Percentiles rank a stretch among this genome's conserved stretches.
These are phyloP conservation scores for Coleophoma eucalyptorum DNA, from an alignment of 2,329 filamentous ascomycete genomes.

Conservation along the genomic window DNA sequence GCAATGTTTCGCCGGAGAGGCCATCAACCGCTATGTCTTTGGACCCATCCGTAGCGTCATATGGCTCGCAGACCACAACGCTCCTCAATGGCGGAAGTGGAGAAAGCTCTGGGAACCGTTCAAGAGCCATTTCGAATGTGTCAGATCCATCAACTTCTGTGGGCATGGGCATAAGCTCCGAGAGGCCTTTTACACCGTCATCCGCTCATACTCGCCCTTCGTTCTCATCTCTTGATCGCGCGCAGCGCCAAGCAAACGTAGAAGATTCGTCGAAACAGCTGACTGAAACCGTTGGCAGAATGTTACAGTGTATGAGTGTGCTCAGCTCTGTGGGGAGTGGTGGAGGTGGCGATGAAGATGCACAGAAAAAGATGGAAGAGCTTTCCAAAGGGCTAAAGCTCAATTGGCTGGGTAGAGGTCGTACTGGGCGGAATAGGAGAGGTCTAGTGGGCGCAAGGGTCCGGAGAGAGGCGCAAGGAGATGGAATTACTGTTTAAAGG, in stretches of 20 bases:
- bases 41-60: constrained; percentile 72
- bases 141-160: constrained; percentile 35
- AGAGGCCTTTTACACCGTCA: constrained; percentile 24
- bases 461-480: constrained; percentile 7
- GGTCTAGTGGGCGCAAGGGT: constrained; percentile 64
- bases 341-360: constrained; percentile 54
- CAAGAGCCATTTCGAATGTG: constrained; percentile 83
- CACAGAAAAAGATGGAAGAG: constrained; percentile 76
- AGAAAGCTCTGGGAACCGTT: constrained; percentile 54
- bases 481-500: constrained; percentile 1
- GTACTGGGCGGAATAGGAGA: constrained; percentile 83
- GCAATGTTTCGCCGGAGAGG: constrained; percentile 43
- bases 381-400: constrained; percentile 86
- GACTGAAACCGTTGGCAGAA: constrained; percentile 89
- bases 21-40: constrained; percentile 73
- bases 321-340: constrained; percentile 64
- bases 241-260: constrained; percentile 44
- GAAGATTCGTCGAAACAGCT: constrained; percentile 70
- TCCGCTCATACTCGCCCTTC: constrained; percentile 18
- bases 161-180: constrained; percentile 18
- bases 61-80: constrained; percentile 75
- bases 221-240: constrained; percentile 11
- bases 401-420: constrained; percentile 90
- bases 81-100: constrained; percentile 58
- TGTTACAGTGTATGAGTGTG: constrained; percentile 95